A percentile compares a stretch with the other conserved stretches of the same genome.
phyloP scores from a whole-genome alignment of 352 stramenopile species.

The Phytopythium ostracodes region DNA sequence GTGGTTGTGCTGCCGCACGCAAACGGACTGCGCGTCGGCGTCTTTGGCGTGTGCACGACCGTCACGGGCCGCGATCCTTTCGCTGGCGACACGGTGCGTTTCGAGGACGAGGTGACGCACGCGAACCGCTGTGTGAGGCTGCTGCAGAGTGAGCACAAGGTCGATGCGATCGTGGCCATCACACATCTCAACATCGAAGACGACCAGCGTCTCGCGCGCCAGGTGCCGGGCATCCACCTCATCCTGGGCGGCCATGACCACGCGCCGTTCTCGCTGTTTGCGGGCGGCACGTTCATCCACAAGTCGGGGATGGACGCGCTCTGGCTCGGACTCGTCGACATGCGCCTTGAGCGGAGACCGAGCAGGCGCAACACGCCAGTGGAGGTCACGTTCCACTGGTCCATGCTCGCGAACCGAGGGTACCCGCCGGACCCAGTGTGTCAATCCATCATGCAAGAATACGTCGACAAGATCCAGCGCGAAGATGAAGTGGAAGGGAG shows the following conservation, averaged over 20 bases:
- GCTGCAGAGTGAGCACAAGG: conserved; percentile 34
- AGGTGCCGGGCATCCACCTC: conserved; percentile 61
- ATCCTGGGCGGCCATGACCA: conserved; percentile 91
- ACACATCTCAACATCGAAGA: conserved; percentile 71
- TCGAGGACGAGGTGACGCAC: conserved; percentile 44
- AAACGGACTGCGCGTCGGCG: conserved; percentile 37
- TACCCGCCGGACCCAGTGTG: conserved; percentile 43
- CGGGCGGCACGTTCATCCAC: conserved; percentile 64
- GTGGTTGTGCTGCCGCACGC: conserved; percentile 26
- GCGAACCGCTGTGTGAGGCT: conserved; percentile 45
- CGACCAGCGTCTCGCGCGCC: conserved; percentile 54
- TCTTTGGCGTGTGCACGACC: conserved; percentile 61
- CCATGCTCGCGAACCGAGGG: conserved; percentile 65
- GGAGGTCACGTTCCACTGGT: conserved; percentile 44
- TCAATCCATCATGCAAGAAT: conserved; percentile 38
- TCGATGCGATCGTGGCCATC: conserved; percentile 72
- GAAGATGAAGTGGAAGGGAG: conserved; percentile 50
- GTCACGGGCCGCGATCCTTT: conserved; percentile 48
- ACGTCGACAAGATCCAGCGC: conserved; percentile 34
- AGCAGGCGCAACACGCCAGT: not conserved
- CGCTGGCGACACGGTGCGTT: conserved; percentile 37
- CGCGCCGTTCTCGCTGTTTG: conserved; percentile 60
- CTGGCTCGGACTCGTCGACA: conserved; percentile 70
- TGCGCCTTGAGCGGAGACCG: conserved; percentile 35
- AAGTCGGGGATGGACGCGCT: conserved; percentile 83